Conservation (phyloP, 2,329 filamentous ascomycete genomes). For the Graphilbum fragrans region DNA sequence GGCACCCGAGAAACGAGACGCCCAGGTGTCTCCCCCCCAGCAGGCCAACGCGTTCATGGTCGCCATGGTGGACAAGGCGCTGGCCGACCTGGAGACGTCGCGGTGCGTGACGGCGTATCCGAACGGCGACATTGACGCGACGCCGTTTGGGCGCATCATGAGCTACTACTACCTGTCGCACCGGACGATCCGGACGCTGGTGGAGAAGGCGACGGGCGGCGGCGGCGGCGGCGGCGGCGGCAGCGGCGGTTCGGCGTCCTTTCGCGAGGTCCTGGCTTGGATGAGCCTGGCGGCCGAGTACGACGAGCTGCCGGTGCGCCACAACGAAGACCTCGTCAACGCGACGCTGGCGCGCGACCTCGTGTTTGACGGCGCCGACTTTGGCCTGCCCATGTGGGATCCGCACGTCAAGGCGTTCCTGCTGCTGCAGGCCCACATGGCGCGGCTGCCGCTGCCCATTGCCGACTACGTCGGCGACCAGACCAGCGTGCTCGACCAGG, state of each 20-base stretch:
- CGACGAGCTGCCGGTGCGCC: constrained; percentile 91
- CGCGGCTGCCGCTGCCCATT: constrained; percentile 82
- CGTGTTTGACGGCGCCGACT: constrained; percentile 41
- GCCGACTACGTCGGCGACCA: constrained; percentile 96
- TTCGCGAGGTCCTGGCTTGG: constrained; percentile 78
- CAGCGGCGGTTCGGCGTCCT: constrained; percentile 42
- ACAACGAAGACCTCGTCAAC: constrained; percentile 98
- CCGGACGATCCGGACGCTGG: constrained; percentile 79
- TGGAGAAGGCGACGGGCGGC: constrained; percentile 41
- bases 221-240: neutral
- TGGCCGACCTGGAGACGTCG: constrained; percentile 70
- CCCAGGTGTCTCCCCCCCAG: constrained; percentile 57
- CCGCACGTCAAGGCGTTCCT: constrained; percentile 95
- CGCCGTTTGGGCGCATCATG: constrained; percentile 94
- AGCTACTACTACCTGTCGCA: constrained; percentile 98
- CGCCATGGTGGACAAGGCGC: constrained; percentile 75
- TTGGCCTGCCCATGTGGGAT: constrained; percentile 90
- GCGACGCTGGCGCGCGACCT: constrained; percentile 75
- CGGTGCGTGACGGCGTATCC: constrained; percentile 72
- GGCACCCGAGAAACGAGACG: constrained; percentile 13
- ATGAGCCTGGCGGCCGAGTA: constrained; percentile 92
- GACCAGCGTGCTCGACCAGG: constrained; percentile 80
- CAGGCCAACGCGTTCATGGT: constrained; percentile 93
- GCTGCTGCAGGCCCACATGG: constrained; percentile 89
- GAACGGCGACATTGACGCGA: constrained; percentile 82